Percentiles rank a stretch among this genome's conserved stretches.
Conservation (phyloP, 306 rosid species). For the Alnus glutinosa region DNA sequence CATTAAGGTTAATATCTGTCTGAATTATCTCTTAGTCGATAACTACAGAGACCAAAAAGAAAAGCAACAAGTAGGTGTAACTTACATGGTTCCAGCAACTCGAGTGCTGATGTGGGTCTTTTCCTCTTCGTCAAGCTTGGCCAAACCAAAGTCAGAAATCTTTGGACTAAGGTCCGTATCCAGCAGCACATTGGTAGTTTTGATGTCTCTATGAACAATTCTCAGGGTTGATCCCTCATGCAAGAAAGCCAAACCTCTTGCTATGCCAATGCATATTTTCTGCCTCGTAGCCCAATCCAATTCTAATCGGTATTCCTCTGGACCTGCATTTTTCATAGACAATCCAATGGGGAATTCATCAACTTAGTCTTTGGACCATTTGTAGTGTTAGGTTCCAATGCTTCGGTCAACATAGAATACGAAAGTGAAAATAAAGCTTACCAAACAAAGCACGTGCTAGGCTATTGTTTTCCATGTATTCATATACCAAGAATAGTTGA, state of each 20-base stretch:
- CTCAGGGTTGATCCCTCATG: constrained; percentile 63
- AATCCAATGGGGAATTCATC: not conserved
- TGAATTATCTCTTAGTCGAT: not conserved
- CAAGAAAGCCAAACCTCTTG: constrained; percentile 61
- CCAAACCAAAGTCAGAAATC: constrained; percentile 78
- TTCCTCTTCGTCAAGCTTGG: constrained; percentile 61
- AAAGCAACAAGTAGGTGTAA: not conserved
- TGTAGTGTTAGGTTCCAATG: not conserved
- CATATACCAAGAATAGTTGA: constrained; percentile 57
- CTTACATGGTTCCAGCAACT: constrained; percentile 47
- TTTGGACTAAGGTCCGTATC: constrained; percentile 56
- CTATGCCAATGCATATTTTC: constrained; percentile 61
- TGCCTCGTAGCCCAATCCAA: constrained; percentile 64
- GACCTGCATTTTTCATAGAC: not conserved
- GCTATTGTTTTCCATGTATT: constrained; percentile 63
- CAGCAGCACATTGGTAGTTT: constrained; percentile 54
- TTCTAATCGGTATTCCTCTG: constrained; percentile 29
- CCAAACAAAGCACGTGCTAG: constrained; percentile 55
- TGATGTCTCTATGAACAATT: constrained; percentile 74
- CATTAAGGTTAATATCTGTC: not conserved
- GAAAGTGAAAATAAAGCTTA: constrained; percentile 28
- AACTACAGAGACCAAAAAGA: not conserved
- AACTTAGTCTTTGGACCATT: not conserved
- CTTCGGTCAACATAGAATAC: not conserved
- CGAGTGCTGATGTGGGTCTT: constrained; percentile 56